These are phyloP conservation scores for Plasmodium sp. DNA, from an alignment of 169 alveolate genomes.

Conservation along the genomic window DNA sequence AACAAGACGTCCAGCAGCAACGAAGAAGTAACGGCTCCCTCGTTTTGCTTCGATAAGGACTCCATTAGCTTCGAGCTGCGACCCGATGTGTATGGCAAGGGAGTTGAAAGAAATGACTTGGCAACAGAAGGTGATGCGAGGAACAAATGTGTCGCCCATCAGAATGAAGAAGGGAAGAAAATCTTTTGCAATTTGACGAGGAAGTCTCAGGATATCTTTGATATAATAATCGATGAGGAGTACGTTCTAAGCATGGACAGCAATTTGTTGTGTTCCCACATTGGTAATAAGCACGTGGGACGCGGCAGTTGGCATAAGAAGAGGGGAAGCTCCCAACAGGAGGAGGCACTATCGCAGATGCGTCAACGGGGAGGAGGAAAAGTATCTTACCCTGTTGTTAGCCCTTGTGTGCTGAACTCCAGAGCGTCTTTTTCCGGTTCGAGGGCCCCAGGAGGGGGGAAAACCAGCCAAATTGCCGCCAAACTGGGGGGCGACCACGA, in stretches of 20 bases:
- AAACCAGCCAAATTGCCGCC: background rate
- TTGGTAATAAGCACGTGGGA: background rate
- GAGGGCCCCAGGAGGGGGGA: background rate
- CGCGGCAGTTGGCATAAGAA: background rate
- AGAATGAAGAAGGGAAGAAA: background rate
- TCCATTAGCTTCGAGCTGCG: background rate
- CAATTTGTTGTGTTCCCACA: background rate
- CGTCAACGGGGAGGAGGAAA: background rate
- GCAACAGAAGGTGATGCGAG: background rate
- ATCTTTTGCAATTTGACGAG: background rate
- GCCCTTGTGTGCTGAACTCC: background rate
- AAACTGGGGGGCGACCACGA: background rate
- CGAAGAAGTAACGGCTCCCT: background rate
- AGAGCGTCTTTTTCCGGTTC: background rate
- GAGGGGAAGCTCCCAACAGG: background rate
- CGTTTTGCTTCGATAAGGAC: constrained; percentile 1
- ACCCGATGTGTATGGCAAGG: background rate
- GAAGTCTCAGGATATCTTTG: background rate
- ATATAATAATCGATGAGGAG: constrained; percentile 27
- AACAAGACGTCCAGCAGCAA: background rate
- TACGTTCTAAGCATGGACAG: constrained; percentile 30
- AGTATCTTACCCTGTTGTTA: background rate
- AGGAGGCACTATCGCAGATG: background rate
- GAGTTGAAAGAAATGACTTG: background rate
- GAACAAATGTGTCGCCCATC: background rate